Conservation (phyloP, 768 basidiomycete species). For the Tylopilus plumbeoviolaceoides region DNA sequence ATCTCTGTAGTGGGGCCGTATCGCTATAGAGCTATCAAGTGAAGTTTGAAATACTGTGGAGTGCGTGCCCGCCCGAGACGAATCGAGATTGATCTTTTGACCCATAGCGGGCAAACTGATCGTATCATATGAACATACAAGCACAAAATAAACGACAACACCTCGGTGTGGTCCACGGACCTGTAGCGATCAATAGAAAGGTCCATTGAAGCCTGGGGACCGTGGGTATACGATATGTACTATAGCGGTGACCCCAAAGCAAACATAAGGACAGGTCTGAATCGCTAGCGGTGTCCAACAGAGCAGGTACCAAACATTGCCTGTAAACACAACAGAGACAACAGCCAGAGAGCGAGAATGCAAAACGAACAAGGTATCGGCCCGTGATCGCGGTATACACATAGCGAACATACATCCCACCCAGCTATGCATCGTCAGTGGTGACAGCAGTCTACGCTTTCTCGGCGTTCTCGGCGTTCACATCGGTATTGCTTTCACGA, state of each 20-base stretch:
- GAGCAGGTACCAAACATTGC: background rate
- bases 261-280: background rate
- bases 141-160: background rate
- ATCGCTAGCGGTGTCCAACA: background rate
- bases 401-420: too few species aligned
- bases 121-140: too few species aligned
- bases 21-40: background rate
- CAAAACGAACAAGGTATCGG: background rate
- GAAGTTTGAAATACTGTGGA: background rate
- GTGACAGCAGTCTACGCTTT: background rate
- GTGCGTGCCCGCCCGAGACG: too few species aligned
- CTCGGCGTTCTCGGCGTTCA: background rate
- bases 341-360: background rate
- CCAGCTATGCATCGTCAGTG: too few species aligned
- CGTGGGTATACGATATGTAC: background rate
- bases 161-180: background rate
- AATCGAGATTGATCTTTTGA: background rate
- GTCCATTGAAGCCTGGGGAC: too few species aligned
- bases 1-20: constrained; percentile 1
- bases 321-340: background rate
- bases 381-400: background rate
- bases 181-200: too few species aligned
- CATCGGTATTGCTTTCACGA: background rate
- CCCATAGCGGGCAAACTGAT: too few species aligned
- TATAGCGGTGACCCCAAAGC: background rate